These are phyloP conservation scores for Phialophora verrucosa DNA, from an alignment of 2,329 filamentous ascomycete species.

Conservation along the genomic window DNA sequence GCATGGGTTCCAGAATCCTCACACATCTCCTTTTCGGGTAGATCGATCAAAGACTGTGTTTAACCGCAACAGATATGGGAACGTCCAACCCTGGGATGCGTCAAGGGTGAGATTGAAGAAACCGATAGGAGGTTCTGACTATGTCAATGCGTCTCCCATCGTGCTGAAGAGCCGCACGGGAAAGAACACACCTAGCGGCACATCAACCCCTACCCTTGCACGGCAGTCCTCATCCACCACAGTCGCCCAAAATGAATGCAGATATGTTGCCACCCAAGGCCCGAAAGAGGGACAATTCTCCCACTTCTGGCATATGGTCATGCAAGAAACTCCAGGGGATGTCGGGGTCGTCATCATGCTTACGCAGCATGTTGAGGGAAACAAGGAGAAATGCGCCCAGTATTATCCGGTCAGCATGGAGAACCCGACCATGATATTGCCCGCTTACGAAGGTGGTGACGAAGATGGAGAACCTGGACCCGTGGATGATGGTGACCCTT, in stretches of 20 bases:
- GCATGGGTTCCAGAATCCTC: slow-evolving; percentile 54
- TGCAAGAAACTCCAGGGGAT: slow-evolving; percentile 71
- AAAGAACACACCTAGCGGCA: slow-evolving; percentile 52
- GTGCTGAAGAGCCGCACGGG: slow-evolving; percentile 57
- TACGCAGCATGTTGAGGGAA: slow-evolving; percentile 81
- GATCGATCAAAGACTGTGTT: slow-evolving; percentile 63
- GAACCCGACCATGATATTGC: slow-evolving; percentile 55
- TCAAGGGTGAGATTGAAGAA: slow-evolving; percentile 84
- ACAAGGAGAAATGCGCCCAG: slow-evolving; percentile 81
- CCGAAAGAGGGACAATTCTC: slow-evolving; percentile 76
- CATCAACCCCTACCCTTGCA: slow-evolving; percentile 32
- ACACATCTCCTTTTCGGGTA: slow-evolving; percentile 63
- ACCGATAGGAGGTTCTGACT: slow-evolving; percentile 73
- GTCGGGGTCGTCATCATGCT: slow-evolving; percentile 91
- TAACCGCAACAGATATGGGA: slow-evolving; percentile 80
- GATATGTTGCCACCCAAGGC: slow-evolving; percentile 86
- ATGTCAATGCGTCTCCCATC: slow-evolving; percentile 82
- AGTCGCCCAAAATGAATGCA: slow-evolving; percentile 45
- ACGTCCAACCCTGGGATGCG: slow-evolving; percentile 87
- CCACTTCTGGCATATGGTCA: slow-evolving; percentile 96
- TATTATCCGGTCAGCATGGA: slow-evolving; percentile 75
- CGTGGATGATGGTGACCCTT: slow-evolving; percentile 55
- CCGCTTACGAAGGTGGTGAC: slow-evolving; percentile 43
- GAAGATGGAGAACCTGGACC: slow-evolving; percentile 70
- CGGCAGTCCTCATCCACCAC: background rate